phyloP scores from a whole-genome alignment of 805 yeast genomes.

The Nakazawaea ernobii region DNA sequence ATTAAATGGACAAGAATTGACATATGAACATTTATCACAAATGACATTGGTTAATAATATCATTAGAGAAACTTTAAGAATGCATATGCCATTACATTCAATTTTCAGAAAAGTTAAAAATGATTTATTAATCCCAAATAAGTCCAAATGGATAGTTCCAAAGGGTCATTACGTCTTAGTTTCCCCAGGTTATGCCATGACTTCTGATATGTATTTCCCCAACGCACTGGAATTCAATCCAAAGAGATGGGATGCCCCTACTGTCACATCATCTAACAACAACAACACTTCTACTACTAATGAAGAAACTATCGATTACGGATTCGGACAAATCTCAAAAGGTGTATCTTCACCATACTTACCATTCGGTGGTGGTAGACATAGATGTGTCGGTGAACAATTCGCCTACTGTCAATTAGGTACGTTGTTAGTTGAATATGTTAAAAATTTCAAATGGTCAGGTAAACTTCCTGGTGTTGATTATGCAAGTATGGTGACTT shows the following conservation, averaged over 20 bases:
- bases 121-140: conserved; percentile 73
- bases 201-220: conserved; percentile 74
- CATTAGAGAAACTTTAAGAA: conserved; percentile 88
- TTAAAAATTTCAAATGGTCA: conserved; percentile 75
- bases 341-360: conserved; percentile 95
- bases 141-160: conserved; percentile 73
- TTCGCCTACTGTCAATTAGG: conserved; percentile 94
- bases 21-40: conserved; percentile 77
- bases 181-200: conserved; percentile 88
- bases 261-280: too few species aligned
- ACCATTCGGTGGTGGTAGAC: conserved; percentile 99
- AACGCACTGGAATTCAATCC: conserved; percentile 70
- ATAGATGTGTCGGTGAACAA: conserved; percentile 98
- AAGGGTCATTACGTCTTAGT: conserved; percentile 85
- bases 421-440: conserved; percentile 66
- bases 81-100: conserved; percentile 96
- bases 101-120: conserved; percentile 86
- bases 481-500: conserved; percentile 87
- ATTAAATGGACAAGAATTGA: conserved; percentile 53
- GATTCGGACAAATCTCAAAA: conserved; percentile 94
- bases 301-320: conserved; percentile 68
- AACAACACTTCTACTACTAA: conserved; percentile 25
- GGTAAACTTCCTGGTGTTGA: conserved; percentile 66
- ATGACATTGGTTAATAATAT: conserved; percentile 78
- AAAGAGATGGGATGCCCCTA: conserved; percentile 67